These are phyloP conservation scores for Xanthoparmelia taractica DNA, from an alignment of 495 filamentous ascomycete genomes.

Conservation along the genomic window DNA sequence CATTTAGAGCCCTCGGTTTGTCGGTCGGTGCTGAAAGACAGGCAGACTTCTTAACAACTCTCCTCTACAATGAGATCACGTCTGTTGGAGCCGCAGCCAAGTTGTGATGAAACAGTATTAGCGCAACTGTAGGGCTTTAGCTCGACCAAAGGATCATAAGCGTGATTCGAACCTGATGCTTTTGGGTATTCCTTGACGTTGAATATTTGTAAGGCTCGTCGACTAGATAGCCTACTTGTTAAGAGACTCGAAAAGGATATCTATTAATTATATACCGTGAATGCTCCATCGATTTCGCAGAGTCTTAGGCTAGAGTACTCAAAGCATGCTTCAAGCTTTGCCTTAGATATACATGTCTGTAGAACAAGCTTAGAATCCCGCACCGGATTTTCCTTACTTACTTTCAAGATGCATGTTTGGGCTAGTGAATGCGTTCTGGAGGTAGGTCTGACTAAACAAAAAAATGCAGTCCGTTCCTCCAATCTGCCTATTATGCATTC, in stretches of 20 bases:
- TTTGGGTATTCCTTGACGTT: not conserved
- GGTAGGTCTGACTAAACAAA: not conserved
- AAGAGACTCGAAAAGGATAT: not conserved
- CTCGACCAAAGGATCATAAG: not conserved
- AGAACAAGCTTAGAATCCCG: not conserved
- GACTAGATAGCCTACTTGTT: not conserved
- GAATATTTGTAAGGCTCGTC: not conserved
- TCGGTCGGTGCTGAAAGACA: constrained; percentile 50
- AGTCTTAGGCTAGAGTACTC: not conserved
- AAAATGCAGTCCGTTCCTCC: not conserved
- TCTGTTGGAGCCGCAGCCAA: constrained; percentile 75
- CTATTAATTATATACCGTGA: too few relatives aligned
- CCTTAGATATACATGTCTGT: not conserved
- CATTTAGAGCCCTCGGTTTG: not conserved
- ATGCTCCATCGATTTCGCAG: too few relatives aligned
- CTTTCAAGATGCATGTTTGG: not conserved
- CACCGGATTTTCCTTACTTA: too few relatives aligned
- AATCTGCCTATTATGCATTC: not conserved
- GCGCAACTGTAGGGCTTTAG: not conserved
- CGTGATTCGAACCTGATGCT: not conserved
- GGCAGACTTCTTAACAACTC: constrained; percentile 89
- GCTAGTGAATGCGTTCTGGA: not conserved
- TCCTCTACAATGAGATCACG: constrained; percentile 96
- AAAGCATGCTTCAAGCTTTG: not conserved
- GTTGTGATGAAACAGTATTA: constrained; percentile 45